Evolutionary conservation across 495 filamentous ascomycete species (phyloP).

Genomic region (Penicillium mononematosum): DNA sequence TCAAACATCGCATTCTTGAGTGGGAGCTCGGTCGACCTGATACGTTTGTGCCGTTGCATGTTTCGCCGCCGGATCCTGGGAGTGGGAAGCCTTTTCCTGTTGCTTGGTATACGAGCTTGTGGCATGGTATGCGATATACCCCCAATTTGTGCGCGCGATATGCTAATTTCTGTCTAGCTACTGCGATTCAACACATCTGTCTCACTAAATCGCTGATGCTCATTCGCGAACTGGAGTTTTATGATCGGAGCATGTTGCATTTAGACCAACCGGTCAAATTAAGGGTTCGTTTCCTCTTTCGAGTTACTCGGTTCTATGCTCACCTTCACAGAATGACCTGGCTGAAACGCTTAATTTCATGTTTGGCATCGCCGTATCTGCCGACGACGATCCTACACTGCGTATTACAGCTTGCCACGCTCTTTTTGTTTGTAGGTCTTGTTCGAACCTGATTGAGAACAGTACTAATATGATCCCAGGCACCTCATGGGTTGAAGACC

Average conservation of each 20-base stretch:
- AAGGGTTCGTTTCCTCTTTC: slow-evolving; percentile 25
- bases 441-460: background rate
- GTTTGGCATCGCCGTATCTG: slow-evolving; percentile 41
- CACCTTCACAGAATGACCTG: slow-evolving; percentile 26
- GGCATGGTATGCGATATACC: slow-evolving; percentile 32
- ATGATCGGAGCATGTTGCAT: slow-evolving; percentile 12
- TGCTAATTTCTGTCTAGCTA: slow-evolving; percentile 26
- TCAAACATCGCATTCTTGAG: slow-evolving; percentile 31
- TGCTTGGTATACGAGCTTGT: slow-evolving; percentile 39
- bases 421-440: slow-evolving; percentile 36
- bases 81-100: slow-evolving; percentile 40
- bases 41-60: slow-evolving; percentile 38
- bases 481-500: slow-evolving; percentile 36
- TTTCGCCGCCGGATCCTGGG: slow-evolving; percentile 29
- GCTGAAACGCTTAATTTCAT: slow-evolving; percentile 34
- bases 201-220: slow-evolving; percentile 40
- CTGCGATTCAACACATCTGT: slow-evolving; percentile 41
- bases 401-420: slow-evolving; percentile 44
- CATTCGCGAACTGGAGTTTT: slow-evolving; percentile 25
- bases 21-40: slow-evolving; percentile 38
- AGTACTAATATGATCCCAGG: slow-evolving; percentile 21
- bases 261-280: slow-evolving; percentile 17
- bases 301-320: background rate
- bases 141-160: background rate
- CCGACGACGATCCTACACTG: slow-evolving; percentile 39